Percentiles rank a stretch among this genome's conserved stretches.
Evolutionary conservation across 2,329 filamentous ascomycete genomes (phyloP).

Genomic region (Colletotrichum camelliae): DNA sequence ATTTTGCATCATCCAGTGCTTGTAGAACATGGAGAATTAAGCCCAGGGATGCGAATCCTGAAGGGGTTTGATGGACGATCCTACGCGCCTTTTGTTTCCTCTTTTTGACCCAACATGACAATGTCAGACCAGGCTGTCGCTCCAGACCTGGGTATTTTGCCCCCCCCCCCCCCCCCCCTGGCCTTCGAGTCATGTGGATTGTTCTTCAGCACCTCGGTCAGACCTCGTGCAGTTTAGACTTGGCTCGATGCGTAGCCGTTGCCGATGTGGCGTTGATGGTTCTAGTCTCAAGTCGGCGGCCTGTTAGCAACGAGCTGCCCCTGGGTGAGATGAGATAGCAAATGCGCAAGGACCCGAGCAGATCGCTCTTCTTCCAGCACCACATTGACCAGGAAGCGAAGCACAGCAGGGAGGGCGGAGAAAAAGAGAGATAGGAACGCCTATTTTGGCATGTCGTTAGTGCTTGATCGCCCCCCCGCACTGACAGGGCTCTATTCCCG

Average conservation of each 20-base stretch:
- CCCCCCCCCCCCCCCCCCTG: neutral
- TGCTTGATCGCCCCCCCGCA: neutral
- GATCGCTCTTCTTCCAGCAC: neutral
- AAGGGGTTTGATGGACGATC: neutral
- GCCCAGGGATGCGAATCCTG: neutral
- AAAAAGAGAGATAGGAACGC: neutral
- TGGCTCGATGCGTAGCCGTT: neutral
- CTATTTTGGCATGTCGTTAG: neutral
- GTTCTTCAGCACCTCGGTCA: neutral
- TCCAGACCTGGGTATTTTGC: neutral
- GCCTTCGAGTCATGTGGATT: neutral
- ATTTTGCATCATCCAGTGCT: neutral
- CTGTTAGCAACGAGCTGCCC: neutral
- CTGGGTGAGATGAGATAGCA: neutral
- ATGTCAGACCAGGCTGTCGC: neutral
- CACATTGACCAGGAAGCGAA: neutral
- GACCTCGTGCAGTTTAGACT: neutral
- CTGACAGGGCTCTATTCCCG: constrained; percentile 4
- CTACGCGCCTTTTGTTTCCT: neutral
- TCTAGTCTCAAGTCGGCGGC: neutral
- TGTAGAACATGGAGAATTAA: neutral
- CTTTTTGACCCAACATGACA: neutral
- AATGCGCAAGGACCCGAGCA: neutral
- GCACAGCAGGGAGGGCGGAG: neutral
- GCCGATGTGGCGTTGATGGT: neutral